phyloP scores from a whole-genome alignment of 1,284 basidiomycete genomes.

The Microbotryomycetes sp. region DNA sequence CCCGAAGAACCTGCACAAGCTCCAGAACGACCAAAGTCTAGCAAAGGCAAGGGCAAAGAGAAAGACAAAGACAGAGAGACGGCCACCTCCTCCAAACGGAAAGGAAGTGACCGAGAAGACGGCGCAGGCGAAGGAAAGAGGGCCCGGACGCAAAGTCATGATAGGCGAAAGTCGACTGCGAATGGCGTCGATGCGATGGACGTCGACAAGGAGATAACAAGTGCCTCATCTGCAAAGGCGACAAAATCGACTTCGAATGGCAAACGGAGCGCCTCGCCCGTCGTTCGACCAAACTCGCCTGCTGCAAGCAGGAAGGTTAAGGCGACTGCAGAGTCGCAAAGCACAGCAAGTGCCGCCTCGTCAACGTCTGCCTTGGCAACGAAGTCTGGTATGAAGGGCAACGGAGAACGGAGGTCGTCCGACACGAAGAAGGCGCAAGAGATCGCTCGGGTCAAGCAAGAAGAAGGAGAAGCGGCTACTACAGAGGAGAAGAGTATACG shows the following conservation, averaged over 20 bases:
- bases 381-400: constrained; percentile 5
- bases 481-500: neutral
- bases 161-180: neutral
- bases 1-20: neutral
- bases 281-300: neutral
- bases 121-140: constrained; percentile 1
- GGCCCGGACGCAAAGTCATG: neutral
- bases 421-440: neutral
- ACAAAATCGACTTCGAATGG: neutral
- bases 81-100: neutral
- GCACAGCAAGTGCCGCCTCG: neutral
- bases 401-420: neutral
- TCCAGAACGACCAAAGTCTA: neutral
- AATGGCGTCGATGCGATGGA: constrained; percentile 5
- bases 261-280: neutral
- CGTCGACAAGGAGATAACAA: neutral
- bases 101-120: constrained; percentile 6
- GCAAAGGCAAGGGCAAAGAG: neutral
- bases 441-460: neutral
- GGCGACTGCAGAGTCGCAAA: neutral
- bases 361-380: neutral
- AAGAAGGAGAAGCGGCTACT: neutral
- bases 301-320: neutral
- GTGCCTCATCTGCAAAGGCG: neutral
- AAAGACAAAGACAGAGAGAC: neutral